Percentiles rank a stretch among this genome's conserved stretches.
These are phyloP conservation scores for Fusarium staphyleae DNA, from an alignment of 2,329 filamentous ascomycete species.

Conservation along the genomic window DNA sequence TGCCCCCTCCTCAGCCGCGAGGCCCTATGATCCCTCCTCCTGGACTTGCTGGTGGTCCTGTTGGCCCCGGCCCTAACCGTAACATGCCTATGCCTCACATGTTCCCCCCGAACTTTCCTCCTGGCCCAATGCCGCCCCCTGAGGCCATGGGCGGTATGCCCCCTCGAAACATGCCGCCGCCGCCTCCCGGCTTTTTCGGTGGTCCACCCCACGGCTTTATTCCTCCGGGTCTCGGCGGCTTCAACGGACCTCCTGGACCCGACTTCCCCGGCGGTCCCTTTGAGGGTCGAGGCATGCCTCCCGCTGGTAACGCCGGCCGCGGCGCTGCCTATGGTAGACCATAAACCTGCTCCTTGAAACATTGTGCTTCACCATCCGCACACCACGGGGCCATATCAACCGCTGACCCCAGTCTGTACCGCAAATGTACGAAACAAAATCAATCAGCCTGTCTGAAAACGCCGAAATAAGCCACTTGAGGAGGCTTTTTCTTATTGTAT, in stretches of 20 bases:
- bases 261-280: constrained; percentile 58
- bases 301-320: constrained; percentile 51
- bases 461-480: constrained; percentile 9
- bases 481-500: constrained; percentile 24
- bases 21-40: constrained; percentile 69
- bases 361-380: constrained; percentile 5
- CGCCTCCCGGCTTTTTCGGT: constrained; percentile 65
- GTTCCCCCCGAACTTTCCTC: constrained; percentile 68
- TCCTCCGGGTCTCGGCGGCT: constrained; percentile 62
- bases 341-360: constrained; percentile 16
- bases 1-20: constrained; percentile 51
- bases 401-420: constrained; percentile 10
- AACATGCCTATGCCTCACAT: constrained; percentile 63
- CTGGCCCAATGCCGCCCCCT: constrained; percentile 55
- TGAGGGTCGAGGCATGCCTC: constrained; percentile 63
- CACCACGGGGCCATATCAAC: not conserved
- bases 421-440: constrained; percentile 37
- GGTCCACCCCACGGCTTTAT: constrained; percentile 61
- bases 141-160: constrained; percentile 59
- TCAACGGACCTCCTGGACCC: constrained; percentile 59
- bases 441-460: constrained; percentile 25
- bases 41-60: constrained; percentile 52
- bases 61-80: constrained; percentile 41
- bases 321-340: constrained; percentile 47
- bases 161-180: constrained; percentile 61